These are phyloP conservation scores for Hypericum perforatum DNA, from an alignment of 345 rosid genomes.

Conservation along the genomic window DNA sequence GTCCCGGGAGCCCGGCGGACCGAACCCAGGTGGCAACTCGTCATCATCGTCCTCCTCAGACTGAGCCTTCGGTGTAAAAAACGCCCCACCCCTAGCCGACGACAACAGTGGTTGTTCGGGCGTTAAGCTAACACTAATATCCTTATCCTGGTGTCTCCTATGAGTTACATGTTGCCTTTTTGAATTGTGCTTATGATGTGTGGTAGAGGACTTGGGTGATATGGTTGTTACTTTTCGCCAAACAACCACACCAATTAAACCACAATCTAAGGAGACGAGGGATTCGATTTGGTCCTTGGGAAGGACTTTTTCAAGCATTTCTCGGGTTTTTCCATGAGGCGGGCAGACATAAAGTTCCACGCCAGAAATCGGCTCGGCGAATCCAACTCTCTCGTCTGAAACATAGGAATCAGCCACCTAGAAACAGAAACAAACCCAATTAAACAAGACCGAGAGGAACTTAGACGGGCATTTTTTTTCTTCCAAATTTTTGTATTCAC, in stretches of 20 bases:
- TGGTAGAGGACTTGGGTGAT: conserved; percentile 35
- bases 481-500: no score
- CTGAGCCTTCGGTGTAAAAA: conserved; percentile 10
- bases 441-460: not conserved
- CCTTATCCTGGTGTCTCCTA: conserved; percentile 38
- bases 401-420: conserved; percentile 70
- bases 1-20: conserved; percentile 48
- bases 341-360: conserved; percentile 88
- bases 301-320: conserved; percentile 58
- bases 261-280: conserved; percentile 51
- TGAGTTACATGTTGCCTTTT: conserved; percentile 44
- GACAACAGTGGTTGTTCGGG: conserved; percentile 12
- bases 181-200: conserved; percentile 43
- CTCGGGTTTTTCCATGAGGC: conserved; percentile 45
- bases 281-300: conserved; percentile 56
- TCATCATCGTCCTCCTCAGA: conserved; percentile 22
- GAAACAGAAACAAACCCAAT: not conserved
- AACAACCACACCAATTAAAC: conserved; percentile 86
- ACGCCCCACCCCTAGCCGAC: conserved; percentile 7
- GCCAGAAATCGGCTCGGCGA: conserved; percentile 73
- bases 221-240: conserved; percentile 65
- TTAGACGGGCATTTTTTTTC: no score
- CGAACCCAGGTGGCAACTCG: conserved; percentile 92
- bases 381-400: conserved; percentile 70
- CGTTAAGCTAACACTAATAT: conserved; percentile 15